Evolutionary conservation across 2,329 filamentous ascomycete genomes (phyloP).

Genomic region (Cytospora piceicola): DNA sequence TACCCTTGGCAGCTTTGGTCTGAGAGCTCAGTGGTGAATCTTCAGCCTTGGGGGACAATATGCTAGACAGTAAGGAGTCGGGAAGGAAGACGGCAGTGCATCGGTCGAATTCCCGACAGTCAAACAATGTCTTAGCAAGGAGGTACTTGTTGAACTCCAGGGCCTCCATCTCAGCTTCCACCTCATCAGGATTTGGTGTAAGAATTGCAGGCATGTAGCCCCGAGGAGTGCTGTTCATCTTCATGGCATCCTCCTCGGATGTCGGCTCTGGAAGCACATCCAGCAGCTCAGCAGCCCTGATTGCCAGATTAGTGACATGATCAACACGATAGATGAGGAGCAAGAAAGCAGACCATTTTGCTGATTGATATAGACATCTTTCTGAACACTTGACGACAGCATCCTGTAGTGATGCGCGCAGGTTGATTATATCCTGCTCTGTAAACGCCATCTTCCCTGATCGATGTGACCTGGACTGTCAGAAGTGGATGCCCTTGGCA

Average conservation of each 20-base stretch:
- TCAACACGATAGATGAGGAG: too few species aligned
- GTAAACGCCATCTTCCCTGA: slow-evolving; percentile 54
- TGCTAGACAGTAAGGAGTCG: slow-evolving; percentile 72
- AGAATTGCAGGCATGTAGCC: slow-evolving; percentile 52
- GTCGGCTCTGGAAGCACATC: slow-evolving; percentile 72
- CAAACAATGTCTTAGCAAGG: slow-evolving; percentile 90
- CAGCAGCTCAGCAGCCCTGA: slow-evolving; percentile 91
- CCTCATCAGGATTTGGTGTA: slow-evolving; percentile 65
- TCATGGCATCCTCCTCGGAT: slow-evolving; percentile 51
- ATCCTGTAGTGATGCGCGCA: slow-evolving; percentile 77
- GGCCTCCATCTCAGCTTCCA: slow-evolving; percentile 76
- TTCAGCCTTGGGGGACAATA: slow-evolving; percentile 56
- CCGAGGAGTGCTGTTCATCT: slow-evolving; percentile 52
- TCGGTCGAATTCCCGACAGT: slow-evolving; percentile 92
- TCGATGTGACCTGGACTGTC: slow-evolving; percentile 9
- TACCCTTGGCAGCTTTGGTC: slow-evolving; percentile 70
- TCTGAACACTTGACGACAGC: slow-evolving; percentile 92
- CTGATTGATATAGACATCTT: slow-evolving; percentile 90
- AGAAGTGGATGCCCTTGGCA: not conserved
- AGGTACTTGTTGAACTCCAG: slow-evolving; percentile 83
- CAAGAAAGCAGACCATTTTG: slow-evolving; percentile 76
- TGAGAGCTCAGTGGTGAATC: slow-evolving; percentile 48
- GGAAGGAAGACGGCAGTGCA: slow-evolving; percentile 88
- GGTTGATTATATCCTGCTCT: slow-evolving; percentile 61
- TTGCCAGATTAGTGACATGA: slow-evolving; percentile 3